phyloP scores from a whole-genome alignment of 345 rosid species.

The Sisymbrium irio region DNA sequence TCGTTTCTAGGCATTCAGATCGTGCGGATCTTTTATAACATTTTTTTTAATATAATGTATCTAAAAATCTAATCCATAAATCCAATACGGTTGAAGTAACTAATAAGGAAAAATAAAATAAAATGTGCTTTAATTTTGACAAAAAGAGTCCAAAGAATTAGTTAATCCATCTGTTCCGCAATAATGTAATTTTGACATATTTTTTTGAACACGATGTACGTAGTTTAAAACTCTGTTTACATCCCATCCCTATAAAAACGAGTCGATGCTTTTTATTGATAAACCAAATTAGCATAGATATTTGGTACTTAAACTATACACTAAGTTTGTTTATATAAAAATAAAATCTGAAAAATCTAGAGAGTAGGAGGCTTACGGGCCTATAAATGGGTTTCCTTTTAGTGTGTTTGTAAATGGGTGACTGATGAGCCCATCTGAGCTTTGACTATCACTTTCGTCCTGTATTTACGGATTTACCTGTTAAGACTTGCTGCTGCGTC shows the following conservation, averaged over 20 bases:
- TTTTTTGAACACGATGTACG: background rate
- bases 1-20: slow-evolving; percentile 11
- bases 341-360: background rate
- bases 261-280: too few species aligned
- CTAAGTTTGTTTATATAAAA: background rate
- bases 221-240: background rate
- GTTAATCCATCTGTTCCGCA: background rate
- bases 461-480: background rate
- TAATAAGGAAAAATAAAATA: background rate
- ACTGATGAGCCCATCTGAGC: background rate
- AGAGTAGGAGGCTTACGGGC: background rate
- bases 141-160: background rate
- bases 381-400: background rate
- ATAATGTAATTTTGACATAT: background rate
- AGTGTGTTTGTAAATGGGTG: background rate
- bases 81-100: background rate
- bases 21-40: background rate
- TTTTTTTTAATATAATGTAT: too few species aligned
- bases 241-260: too few species aligned
- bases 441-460: background rate
- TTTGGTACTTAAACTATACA: background rate
- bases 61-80: background rate
- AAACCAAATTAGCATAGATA: too few species aligned
- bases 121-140: background rate
- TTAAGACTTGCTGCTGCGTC: background rate